These are phyloP conservation scores for Waitea zeae DNA, from an alignment of 1,284 basidiomycete species.

Conservation along the genomic window DNA sequence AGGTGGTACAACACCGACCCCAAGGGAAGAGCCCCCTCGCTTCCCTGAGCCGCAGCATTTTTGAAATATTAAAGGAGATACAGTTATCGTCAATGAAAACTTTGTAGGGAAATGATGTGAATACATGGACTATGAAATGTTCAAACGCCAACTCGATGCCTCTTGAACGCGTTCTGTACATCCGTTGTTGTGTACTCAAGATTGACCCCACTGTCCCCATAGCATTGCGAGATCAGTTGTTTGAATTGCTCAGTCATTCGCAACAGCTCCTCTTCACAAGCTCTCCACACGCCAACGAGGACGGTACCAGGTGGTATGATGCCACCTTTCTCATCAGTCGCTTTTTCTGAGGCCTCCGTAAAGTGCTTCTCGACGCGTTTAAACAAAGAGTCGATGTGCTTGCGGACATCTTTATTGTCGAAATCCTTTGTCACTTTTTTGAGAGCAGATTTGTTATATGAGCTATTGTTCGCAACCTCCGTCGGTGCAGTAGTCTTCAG, in stretches of 20 bases:
- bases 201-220: slow-evolving; percentile 47
- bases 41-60: neutral
- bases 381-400: slow-evolving; percentile 70
- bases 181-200: slow-evolving; percentile 67
- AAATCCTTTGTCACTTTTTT: slow-evolving; percentile 83
- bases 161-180: slow-evolving; percentile 61
- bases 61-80: neutral
- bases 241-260: slow-evolving; percentile 55
- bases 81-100: neutral
- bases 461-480: slow-evolving; percentile 65
- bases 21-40: neutral
- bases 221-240: slow-evolving; percentile 60
- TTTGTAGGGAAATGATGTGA: neutral
- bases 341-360: slow-evolving; percentile 55
- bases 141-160: slow-evolving; percentile 32
- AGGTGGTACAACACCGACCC: neutral
- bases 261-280: slow-evolving; percentile 69
- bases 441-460: slow-evolving; percentile 61
- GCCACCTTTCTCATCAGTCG: slow-evolving; percentile 36
- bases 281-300: slow-evolving; percentile 73
- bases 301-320: slow-evolving; percentile 49
- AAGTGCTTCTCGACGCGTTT: slow-evolving; percentile 96
- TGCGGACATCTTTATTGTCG: slow-evolving; percentile 78
- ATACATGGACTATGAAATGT: neutral
- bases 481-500: slow-evolving; percentile 67